A percentile compares a stretch with the other conserved stretches of the same genome.
Evolutionary conservation across 2,329 filamentous ascomycete species (phyloP).

Genomic region (Neofusicoccum sp.): DNA sequence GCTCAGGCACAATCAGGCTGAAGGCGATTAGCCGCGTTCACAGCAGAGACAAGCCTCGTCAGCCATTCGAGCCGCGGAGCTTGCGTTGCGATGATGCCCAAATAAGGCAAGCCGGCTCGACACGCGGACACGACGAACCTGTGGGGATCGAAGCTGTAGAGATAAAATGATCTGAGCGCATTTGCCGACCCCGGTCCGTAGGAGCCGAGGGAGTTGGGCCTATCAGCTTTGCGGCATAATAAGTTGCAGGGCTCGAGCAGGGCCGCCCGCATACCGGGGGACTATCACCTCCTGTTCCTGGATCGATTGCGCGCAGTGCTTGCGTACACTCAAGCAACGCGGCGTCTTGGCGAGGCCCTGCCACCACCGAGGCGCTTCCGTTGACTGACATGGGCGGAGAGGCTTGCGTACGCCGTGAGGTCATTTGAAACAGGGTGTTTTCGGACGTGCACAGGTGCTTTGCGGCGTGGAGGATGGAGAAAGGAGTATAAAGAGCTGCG

Average conservation of each 20-base stretch:
- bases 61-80: too few relatives aligned
- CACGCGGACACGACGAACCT: not conserved
- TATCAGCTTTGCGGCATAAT: not conserved
- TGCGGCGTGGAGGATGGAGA: not conserved
- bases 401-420: constrained; percentile 1
- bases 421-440: not conserved
- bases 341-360: not conserved
- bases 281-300: constrained; percentile 7
- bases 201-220: not conserved
- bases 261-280: not conserved
- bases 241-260: not conserved
- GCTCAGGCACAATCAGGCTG: too few relatives aligned
- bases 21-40: too few relatives aligned
- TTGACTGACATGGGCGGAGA: not conserved
- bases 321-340: constrained; percentile 4
- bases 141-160: not conserved
- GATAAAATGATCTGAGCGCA: too few relatives aligned
- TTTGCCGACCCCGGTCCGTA: not conserved
- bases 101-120: not conserved
- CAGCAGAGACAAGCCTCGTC: too few relatives aligned
- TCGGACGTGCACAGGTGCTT: not conserved
- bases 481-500: not conserved
- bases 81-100: too few relatives aligned
- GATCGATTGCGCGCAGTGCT: not conserved
- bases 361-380: not conserved